Evolutionary conservation across 2,329 filamentous ascomycete genomes (phyloP).

Genomic region (Cytospora mali): DNA sequence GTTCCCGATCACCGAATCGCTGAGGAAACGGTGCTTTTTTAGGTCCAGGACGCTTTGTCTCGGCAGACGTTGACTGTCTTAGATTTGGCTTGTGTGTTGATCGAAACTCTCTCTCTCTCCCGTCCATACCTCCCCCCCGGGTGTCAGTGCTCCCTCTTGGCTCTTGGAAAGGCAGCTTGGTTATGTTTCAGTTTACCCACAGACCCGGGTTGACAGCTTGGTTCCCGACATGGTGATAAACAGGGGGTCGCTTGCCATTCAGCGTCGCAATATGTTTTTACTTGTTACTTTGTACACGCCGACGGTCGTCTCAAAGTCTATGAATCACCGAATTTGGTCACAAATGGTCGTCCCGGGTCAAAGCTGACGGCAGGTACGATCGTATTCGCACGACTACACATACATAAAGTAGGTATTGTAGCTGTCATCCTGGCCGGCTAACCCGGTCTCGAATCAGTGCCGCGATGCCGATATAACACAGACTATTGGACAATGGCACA

Average conservation of each 20-base stretch:
- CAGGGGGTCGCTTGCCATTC: background rate
- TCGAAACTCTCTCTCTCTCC: no score
- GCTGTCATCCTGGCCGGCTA: background rate
- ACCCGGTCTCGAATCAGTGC: no score
- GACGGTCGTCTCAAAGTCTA: background rate
- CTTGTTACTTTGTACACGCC: background rate
- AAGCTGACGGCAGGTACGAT: no score
- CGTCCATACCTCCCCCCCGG: no score
- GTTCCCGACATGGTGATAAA: background rate
- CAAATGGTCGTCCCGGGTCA: no score
- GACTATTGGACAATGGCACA: background rate
- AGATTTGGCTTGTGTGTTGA: background rate
- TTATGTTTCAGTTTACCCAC: background rate
- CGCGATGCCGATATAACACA: no score
- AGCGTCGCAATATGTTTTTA: background rate
- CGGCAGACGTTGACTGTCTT: background rate
- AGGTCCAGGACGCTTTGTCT: background rate
- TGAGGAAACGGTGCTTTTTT: background rate
- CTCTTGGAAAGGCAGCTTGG: background rate
- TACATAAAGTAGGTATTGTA: no score
- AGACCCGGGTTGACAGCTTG: background rate
- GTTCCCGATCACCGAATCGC: background rate
- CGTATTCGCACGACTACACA: no score
- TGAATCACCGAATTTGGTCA: background rate
- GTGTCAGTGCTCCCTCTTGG: background rate